Base-by-base conservation (phyloP, 1,284 basidiomycete species). In the Trametes pubescens region DNA sequence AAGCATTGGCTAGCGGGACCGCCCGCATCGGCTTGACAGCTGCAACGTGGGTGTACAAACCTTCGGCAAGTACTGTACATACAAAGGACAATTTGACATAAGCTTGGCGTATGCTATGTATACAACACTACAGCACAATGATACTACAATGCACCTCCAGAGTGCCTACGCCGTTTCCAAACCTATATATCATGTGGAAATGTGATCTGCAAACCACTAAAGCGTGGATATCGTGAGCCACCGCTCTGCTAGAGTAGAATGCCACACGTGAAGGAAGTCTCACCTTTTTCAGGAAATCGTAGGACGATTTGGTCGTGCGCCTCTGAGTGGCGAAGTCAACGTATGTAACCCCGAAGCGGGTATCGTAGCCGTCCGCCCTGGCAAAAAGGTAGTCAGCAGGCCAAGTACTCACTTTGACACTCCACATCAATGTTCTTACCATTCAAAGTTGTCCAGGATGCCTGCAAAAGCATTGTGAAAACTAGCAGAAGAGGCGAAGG, bases 371-470 rank as follows among this genome's bases (percentile, higher is more conserved):
- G 66, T 90, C 87, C 2, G 85, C 84, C 87, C 78, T 80, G 54
- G 7, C 1, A 51, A 22, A 22, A 22, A 21, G 40, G 18, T 8
- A 13, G 29, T 47, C 16, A 18, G 38, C 57, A 8, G 47, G n/a
- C n/a, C n/a, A n/a, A n/a, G 11, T 14, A 16, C 9, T 2, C 8
- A n/a, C 2, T 24, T 2, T 7, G 16, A 4, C 47, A 2, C 14
- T 26, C 52, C 52, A 37, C 16, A n/a, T 10, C 35, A 11, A 43
- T 11, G 8, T 49, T 21, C 21, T 59, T 66, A 78, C 86, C 91
- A 92, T 76, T 93, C 91, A 64, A 91, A 91, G 74, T 92, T 92
- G 73, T 92, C 90, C 53, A 90, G 73, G 53, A 89, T 77, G 74
- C 85, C 86, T 87, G 60, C 40, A 26, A 13, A 0, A 35, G 21